These are phyloP conservation scores for Podaxis rugospora DNA, from an alignment of 768 basidiomycete genomes.

Conservation along the genomic window DNA sequence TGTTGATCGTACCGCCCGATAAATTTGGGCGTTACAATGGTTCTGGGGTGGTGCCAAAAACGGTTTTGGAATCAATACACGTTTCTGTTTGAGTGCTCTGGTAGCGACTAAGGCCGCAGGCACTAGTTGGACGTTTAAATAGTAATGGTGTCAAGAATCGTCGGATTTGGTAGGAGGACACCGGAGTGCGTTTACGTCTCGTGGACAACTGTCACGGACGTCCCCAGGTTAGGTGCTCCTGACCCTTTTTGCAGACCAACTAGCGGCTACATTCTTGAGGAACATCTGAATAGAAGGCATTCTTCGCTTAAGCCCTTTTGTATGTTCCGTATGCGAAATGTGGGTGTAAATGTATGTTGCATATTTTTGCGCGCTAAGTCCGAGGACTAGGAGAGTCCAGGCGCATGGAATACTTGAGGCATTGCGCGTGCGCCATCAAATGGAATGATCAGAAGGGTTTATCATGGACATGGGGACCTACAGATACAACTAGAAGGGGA, in stretches of 20 bases:
- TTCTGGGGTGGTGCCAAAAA: not conserved
- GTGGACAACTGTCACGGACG: not conserved
- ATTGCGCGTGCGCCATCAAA: not conserved
- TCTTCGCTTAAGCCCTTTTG: not conserved
- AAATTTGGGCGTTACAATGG: not conserved
- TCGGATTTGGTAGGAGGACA: not conserved
- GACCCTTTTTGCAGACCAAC: not conserved
- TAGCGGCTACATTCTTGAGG: not conserved
- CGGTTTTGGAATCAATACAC: not conserved
- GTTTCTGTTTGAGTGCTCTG: not conserved
- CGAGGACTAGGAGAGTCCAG: not conserved
- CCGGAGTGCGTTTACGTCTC: not conserved
- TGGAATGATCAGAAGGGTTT: not conserved
- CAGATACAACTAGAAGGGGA: not conserved
- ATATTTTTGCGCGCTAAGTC: not conserved
- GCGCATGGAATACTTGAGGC: not conserved
- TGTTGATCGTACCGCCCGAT: not conserved
- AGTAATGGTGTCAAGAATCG: not conserved
- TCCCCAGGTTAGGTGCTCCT: not conserved
- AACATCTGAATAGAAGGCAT: not conserved
- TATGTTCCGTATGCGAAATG: not conserved
- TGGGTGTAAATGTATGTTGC: not conserved
- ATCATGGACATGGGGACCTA: not conserved
- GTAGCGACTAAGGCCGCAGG: not conserved
- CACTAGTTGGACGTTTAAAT: not conserved